Evolutionary conservation across 176 grass and related monocot species (phyloP), one percentile per base, ranked within the genome.

Genomic region (Oryza australiensis): DNA sequence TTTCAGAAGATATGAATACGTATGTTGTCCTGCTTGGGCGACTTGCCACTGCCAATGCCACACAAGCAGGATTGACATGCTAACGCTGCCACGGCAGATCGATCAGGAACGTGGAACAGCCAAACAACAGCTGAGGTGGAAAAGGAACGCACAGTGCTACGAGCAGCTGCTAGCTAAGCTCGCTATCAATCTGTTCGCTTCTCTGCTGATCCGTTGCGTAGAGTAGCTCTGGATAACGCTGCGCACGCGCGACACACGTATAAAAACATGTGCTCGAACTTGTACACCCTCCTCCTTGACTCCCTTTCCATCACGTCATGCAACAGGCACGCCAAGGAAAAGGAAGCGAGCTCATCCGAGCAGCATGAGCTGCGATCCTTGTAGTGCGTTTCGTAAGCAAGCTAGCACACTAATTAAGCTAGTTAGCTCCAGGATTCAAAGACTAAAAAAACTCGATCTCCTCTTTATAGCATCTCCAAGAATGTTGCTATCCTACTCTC

Each of bases 61-160:
- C 80, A 78, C 26, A 73, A 57, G 43, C 74, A 72, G 80, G 74
- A 88, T 88, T 41, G 60, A n/a, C 43, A 34, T n/a, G 55, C 3
- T 73, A 55, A 57, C 24, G 66, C 66, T 77, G 74, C 79, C 45
- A 66, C 28, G 65, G 66, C 74, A 30, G 64, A 62, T 70, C 26
- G 42, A 40, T 38, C 53, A 23, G 38, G 70, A 74, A 37, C 2
- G 70, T 49, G 59, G 20, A 59, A 9, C 53, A 23, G 64, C 42
- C 23, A 62, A 37, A 37, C 35, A 62, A 20, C 49, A 85, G 37
- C 49, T 71, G 83, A 78, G 20, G 66, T 71, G 66, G 65, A 34
- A n/a, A 57, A n/a, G 32, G 40, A 82, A 30, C 12, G 23, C 15
- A 27, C 30, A 5, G 43, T 46, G 14, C 49, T 7, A 20, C 48